phyloP scores from a whole-genome alignment of 495 filamentous ascomycete species.

The Opeltia flavorubescens region DNA sequence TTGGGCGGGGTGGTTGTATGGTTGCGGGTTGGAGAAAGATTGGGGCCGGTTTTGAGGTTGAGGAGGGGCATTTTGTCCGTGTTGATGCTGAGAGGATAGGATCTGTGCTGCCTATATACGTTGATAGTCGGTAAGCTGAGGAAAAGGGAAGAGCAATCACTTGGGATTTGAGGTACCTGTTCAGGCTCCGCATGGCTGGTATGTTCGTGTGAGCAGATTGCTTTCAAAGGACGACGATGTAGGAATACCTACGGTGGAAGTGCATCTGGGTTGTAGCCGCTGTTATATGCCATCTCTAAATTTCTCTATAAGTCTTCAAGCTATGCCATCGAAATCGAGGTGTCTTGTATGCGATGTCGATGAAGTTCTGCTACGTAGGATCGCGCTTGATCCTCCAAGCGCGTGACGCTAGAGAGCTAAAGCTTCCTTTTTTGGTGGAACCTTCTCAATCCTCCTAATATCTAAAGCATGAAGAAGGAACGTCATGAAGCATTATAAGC shows the following conservation, averaged over 20 bases:
- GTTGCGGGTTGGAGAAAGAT: slow-evolving; percentile 18
- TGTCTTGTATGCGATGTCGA: too few species aligned
- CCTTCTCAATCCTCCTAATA: too few species aligned
- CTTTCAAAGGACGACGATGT: not conserved
- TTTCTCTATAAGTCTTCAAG: too few species aligned
- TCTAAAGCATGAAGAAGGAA: too few species aligned
- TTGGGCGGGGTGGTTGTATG: slow-evolving; percentile 12
- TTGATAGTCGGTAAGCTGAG: not conserved
- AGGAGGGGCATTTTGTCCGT: slow-evolving; percentile 16
- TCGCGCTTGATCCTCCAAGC: too few species aligned
- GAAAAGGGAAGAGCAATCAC: not conserved
- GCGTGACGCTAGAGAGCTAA: too few species aligned
- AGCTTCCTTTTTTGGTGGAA: too few species aligned
- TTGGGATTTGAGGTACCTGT: slow-evolving; percentile 37
- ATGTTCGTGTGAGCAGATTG: slow-evolving; percentile 1
- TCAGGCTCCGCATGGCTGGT: slow-evolving; percentile 87
- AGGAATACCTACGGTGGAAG: slow-evolving; percentile 70
- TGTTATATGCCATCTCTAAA: slow-evolving; percentile 77
- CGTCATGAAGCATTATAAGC: too few species aligned
- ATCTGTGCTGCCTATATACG: slow-evolving; percentile 38
- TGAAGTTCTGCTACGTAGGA: too few species aligned
- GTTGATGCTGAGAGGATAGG: slow-evolving; percentile 28
- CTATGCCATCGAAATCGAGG: too few species aligned
- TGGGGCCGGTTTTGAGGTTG: slow-evolving; percentile 14
- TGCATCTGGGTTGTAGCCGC: slow-evolving; percentile 87